Evolutionary conservation across 2,329 filamentous ascomycete species (phyloP), one percentile per base, ranked within the genome.

Genomic region (Nemania sp.): DNA sequence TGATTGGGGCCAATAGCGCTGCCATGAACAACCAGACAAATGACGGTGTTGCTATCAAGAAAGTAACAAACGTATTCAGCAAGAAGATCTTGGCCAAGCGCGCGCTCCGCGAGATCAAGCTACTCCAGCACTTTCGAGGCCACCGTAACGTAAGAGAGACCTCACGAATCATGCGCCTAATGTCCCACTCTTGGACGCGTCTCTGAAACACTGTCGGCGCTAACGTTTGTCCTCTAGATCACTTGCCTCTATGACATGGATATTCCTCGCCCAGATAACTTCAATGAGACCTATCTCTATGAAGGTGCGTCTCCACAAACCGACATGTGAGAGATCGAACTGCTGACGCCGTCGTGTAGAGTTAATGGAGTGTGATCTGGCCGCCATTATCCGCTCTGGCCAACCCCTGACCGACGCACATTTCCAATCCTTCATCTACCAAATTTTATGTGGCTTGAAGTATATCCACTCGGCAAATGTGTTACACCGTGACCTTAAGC

Each of bases 161-260:
- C 19, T 39, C 23, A 0, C 12, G 24, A 36, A 22, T 49, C 31
- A 23, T 7, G 11, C 20, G 3, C 36, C 12, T n/a, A 17, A 11
- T 28, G 48, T 19, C 14, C 17, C 26, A 5, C 12, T 6, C n/a
- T 15, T 19, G 8, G 3, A 36, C n/a, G 12, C 12, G 26, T 17
- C 37, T 28, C 28, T n/a, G 49, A 64, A 41, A 61, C 52, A 44
- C 52, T 65, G 75, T 70, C 19, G 24, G 15, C 34, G 44, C 57
- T 57, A 50, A 57, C 37, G 23, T 55, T 12, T 12, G 19, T 34
- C 23, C n/a, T 31, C n/a, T 61, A 97, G 92, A 99, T 99, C 73
- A 97, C 94, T 70, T 99, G 94, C 75, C 81, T 99, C 60, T 99
- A 96, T 74, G 94, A 99, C 74, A 97, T 99, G 94, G 94, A 99